Evolutionary conservation across 495 filamentous ascomycete species (phyloP), one percentile per base, ranked within the genome.

Genomic region (Evansstolkia leycettana): DNA sequence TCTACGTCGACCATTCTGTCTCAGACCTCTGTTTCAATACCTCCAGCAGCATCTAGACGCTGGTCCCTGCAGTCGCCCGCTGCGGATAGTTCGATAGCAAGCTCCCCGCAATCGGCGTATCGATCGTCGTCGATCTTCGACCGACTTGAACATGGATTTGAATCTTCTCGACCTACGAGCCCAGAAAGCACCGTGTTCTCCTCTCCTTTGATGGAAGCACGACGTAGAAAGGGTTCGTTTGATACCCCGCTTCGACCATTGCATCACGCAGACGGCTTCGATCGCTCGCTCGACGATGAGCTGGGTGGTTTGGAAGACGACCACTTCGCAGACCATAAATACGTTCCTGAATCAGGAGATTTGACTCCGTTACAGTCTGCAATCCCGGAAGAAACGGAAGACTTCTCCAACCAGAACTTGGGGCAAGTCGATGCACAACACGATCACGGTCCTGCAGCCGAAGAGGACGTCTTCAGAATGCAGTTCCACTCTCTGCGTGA

Each of bases 61-160:
- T 85, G 76, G 76, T 84, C 84, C 0, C 48, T 72, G 8, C 70
- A 80, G 31, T 78, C 80, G 6, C 73, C 79, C n/a, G 60, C 70
- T 2, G 46, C 69, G 0, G 85, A 84, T n/a, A n/a, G n/a, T 7
- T 89, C 88, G 0, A 60, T 77, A n/a, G 76, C 86, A 3, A 86
- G 75, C 48, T 94, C 88, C 2, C 88, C 89, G 3, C 70, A 69
- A 16, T 89, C 85, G 2, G 75, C 68, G 11, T 78, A 76, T 48
- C 72, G 78, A 10, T 75, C 75, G 14, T 81, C 84, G 6, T 80
- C 75, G 0, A 60, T 94, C 29, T 94, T 93, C 46, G 88, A 95
- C 46, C 66, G 74, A 5, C 52, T 64, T 14, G 68, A 76, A 37
- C 61, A 70, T 30, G 55, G 54, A 7, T 51, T 61, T 14, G 72